Base-by-base conservation (phyloP, 176 grass and related monocot species). In the Urochloa ruziziensis region DNA sequence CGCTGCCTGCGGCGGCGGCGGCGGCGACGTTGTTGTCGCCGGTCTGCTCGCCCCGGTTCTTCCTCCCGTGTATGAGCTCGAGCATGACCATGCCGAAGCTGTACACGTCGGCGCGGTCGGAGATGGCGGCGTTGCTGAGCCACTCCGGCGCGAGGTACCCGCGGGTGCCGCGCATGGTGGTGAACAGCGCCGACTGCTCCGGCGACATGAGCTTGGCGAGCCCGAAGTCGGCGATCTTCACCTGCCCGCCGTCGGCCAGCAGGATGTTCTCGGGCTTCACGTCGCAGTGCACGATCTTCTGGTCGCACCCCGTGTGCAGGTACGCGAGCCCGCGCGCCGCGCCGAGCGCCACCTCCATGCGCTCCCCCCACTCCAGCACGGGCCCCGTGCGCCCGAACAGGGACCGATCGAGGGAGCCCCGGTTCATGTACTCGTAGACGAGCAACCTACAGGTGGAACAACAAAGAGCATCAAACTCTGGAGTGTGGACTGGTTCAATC, bases 221-320 rank as follows among this genome's bases (percentile, higher is more conserved):
- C 0, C 93, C 93, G 36, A 98, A 98, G 73, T 98, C 96, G 0
- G 82, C 53, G 60, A 98, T 90, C 85, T 93, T 98, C 11, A 95
- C 96, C 65, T 83, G 80, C 32, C 91, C 91, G 56, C 85, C 84
- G 74, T 98, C 85, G 1, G 86, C 86, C 11, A 98, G 87, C 59
- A 98, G 30, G 70, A 98, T 98, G 88, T 98, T 98, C 85, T 98
- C 93, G 16, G 96, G 96, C 86, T 95, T 98, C 33, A 98, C 87
- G 74, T 98, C 96, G 61, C 96, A 98, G 79, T 98, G 96, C 56
- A 98, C 82, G 62, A 98, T 93, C 88, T 88, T 98, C 58, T 90
- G 92, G 43, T 95, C 85, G 80, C 96, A 98, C 10, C 90, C 92
- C 14, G 81, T 69, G 78, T 98, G 96, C 28, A 98, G 75, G 64